Evolutionary conservation across 2,329 filamentous ascomycete species (phyloP).

Genomic region (Lasiodiplodia theobromae): DNA sequence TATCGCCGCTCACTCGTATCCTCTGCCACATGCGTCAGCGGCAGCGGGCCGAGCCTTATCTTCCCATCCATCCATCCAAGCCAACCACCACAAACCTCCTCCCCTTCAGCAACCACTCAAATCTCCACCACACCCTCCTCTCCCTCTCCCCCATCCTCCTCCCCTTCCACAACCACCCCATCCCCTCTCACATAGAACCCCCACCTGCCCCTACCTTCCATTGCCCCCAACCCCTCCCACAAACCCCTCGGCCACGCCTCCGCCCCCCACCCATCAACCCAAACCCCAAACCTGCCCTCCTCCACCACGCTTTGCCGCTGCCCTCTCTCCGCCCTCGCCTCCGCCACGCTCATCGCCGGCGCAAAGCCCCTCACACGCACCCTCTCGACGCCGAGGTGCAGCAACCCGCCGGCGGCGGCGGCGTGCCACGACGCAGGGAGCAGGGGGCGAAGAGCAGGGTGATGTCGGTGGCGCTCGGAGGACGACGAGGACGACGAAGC

Average conservation of each 20-base stretch:
- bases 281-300: background rate
- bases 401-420: background rate
- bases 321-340: background rate
- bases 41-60: background rate
- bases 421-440: background rate
- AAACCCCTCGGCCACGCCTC: background rate
- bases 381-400: background rate
- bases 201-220: background rate
- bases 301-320: conserved; percentile 3
- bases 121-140: background rate
- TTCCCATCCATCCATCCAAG: background rate
- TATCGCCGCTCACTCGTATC: background rate
- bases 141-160: background rate
- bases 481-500: too few relatives aligned
- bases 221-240: background rate
- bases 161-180: background rate
- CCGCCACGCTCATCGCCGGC: conserved; percentile 3
- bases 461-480: too few relatives aligned
- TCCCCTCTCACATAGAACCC: background rate
- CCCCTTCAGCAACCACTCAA: too few relatives aligned
- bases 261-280: background rate
- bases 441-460: background rate
- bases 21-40: background rate
- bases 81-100: too few relatives aligned
- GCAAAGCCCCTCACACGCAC: background rate